phyloP scores from a whole-genome alignment of 352 stramenopile genomes.

The Globisporangium spinosum region DNA sequence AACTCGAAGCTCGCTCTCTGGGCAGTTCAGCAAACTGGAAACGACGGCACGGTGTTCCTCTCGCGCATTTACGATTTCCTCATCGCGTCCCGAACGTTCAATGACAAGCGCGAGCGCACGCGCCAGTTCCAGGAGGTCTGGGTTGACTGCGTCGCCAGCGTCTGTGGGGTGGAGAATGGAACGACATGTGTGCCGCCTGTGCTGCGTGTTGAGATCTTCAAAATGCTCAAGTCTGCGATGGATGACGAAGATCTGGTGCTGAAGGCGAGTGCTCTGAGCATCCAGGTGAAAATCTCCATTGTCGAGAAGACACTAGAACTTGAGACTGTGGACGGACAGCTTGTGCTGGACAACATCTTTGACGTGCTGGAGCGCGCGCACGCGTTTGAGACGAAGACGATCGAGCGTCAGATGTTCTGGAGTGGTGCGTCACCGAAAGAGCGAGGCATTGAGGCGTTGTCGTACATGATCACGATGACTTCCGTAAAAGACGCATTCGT shows the following conservation, averaged over 20 bases:
- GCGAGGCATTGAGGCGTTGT: constrained; percentile 76
- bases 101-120: constrained; percentile 37
- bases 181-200: constrained; percentile 55
- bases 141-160: constrained; percentile 76
- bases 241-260: constrained; percentile 76
- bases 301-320: constrained; percentile 80
- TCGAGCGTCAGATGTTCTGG: constrained; percentile 50
- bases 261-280: constrained; percentile 67
- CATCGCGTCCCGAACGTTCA: constrained; percentile 43
- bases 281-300: constrained; percentile 80
- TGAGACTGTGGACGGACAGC: constrained; percentile 51
- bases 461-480: constrained; percentile 83
- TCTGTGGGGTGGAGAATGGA: constrained; percentile 74
- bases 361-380: constrained; percentile 67
- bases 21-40: constrained; percentile 60
- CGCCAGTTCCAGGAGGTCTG: constrained; percentile 71
- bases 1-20: constrained; percentile 81
- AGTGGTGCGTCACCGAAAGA: constrained; percentile 75
- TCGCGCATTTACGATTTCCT: constrained; percentile 55
- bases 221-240: constrained; percentile 61
- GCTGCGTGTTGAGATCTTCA: constrained; percentile 73
- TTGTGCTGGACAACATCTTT: constrained; percentile 71
- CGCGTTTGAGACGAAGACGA: constrained; percentile 37
- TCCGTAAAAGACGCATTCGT: constrained; percentile 77
- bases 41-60: constrained; percentile 59